Percentiles rank a stretch among this genome's conserved stretches.
These are phyloP conservation scores for Hemileia vastatrix DNA, from an alignment of 1,284 basidiomycete species.

Conservation along the genomic window DNA sequence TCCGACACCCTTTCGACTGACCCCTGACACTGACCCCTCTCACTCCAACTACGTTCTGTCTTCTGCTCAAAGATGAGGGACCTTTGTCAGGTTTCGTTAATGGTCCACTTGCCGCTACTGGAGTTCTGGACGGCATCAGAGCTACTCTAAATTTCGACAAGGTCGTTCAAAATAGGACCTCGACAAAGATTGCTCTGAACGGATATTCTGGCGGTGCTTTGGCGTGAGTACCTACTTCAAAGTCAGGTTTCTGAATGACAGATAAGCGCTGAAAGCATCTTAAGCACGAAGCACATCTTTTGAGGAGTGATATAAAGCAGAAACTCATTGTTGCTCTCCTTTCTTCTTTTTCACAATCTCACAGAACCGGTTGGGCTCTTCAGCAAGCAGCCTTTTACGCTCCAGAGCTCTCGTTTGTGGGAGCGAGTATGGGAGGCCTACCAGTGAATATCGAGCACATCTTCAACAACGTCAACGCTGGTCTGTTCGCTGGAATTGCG, in stretches of 20 bases:
- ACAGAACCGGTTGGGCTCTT: background rate
- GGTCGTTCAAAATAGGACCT: background rate
- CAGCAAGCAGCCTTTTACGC: background rate
- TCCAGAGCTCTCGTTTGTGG: background rate
- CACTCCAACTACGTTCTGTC: no score
- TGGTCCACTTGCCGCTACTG: background rate
- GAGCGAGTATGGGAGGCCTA: background rate
- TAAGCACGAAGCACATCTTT: no score
- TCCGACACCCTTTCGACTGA: no score
- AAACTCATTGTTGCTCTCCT: no score
- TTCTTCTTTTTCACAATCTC: background rate
- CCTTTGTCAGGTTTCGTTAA: background rate
- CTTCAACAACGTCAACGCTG: background rate
- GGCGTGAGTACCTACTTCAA: no score
- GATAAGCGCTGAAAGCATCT: no score
- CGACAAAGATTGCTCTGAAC: background rate
- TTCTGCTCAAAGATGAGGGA: background rate
- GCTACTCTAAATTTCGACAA: background rate
- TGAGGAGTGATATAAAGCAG: no score
- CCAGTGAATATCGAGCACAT: background rate
- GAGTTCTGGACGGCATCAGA: background rate
- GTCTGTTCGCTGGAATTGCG: background rate
- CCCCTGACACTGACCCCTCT: no score
- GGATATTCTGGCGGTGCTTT: background rate
- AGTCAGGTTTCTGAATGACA: no score